Evolutionary conservation across 306 rosid genomes (phyloP).

Genomic region (Cucurbita ficifolia): DNA sequence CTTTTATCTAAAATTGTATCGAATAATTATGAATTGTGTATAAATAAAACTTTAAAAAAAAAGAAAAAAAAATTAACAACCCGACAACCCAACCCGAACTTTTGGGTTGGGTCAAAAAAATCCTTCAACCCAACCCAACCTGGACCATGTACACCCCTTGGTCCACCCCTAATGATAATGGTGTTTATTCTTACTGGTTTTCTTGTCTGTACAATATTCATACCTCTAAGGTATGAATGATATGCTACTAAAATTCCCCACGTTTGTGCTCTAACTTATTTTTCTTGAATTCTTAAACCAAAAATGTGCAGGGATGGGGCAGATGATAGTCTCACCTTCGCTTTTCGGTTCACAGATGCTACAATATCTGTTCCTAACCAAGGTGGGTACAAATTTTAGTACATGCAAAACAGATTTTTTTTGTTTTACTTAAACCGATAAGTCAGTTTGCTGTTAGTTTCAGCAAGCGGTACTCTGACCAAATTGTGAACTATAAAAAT

Average conservation of each 20-base stretch:
- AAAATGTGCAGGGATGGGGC: slow-evolving; percentile 50
- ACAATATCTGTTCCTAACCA: slow-evolving; percentile 69
- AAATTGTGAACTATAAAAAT: not conserved
- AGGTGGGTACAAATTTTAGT: slow-evolving; percentile 35
- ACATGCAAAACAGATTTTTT: not conserved
- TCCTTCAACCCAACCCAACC: too few relatives aligned
- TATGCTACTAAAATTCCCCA: not conserved
- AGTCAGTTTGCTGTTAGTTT: not conserved
- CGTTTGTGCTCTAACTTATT: not conserved
- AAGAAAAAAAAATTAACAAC: too few relatives aligned
- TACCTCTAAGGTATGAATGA: not conserved
- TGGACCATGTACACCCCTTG: too few relatives aligned
- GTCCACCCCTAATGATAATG: not conserved
- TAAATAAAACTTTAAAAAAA: too few relatives aligned
- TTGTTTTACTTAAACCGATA: not conserved
- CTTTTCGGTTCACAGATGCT: slow-evolving; percentile 97
- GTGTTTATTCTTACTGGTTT: not conserved
- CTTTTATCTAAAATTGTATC: too few relatives aligned
- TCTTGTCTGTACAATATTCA: not conserved
- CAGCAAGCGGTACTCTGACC: not conserved
- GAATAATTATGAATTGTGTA: too few relatives aligned
- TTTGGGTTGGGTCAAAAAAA: too few relatives aligned
- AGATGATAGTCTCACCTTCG: slow-evolving; percentile 91
- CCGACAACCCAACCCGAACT: too few relatives aligned
- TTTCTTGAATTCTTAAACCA: not conserved